These are phyloP conservation scores for Candida rishiriensis DNA, from an alignment of 805 yeast species.

Conservation along the genomic window DNA sequence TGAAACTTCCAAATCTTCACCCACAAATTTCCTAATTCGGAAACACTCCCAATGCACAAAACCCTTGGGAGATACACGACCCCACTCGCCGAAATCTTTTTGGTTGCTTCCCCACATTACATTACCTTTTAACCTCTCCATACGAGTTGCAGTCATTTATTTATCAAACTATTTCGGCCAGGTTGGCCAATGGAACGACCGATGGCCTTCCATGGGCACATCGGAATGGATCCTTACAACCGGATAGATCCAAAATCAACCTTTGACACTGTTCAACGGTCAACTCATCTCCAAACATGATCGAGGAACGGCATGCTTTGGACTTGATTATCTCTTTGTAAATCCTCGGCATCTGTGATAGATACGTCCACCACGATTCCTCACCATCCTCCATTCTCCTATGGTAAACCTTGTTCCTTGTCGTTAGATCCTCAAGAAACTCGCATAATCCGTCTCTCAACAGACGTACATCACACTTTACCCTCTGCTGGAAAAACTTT, in stretches of 20 bases:
- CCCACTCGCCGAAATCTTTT: too few relatives aligned
- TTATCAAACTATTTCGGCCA: too few relatives aligned
- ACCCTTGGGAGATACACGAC: too few relatives aligned
- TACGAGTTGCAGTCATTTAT: too few relatives aligned
- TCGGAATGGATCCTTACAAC: slow-evolving; percentile 60
- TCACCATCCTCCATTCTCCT: neutral
- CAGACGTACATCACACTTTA: slow-evolving; percentile 19
- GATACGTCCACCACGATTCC: slow-evolving; percentile 34
- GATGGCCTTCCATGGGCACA: slow-evolving; percentile 91
- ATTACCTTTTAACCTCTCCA: too few relatives aligned
- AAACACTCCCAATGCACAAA: too few relatives aligned
- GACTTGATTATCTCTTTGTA: slow-evolving; percentile 49
- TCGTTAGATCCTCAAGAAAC: slow-evolving; percentile 40
- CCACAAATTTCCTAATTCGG: too few relatives aligned
- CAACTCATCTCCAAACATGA: slow-evolving; percentile 66
- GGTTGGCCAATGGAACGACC: slow-evolving; percentile 42
- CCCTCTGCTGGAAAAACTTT: slow-evolving; percentile 27
- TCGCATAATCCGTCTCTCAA: slow-evolving; percentile 38
- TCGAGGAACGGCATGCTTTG: slow-evolving; percentile 63
- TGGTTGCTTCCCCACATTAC: too few relatives aligned
- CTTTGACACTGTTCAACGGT: slow-evolving; percentile 37
- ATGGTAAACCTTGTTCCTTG: slow-evolving; percentile 22
- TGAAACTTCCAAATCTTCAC: too few relatives aligned
- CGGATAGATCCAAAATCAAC: slow-evolving; percentile 38
- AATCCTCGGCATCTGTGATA: slow-evolving; percentile 45